Percentiles rank a stretch among this genome's conserved stretches.
Evolutionary conservation across 345 rosid genomes (phyloP).

Genomic region (Aquilaria malaccensis): DNA sequence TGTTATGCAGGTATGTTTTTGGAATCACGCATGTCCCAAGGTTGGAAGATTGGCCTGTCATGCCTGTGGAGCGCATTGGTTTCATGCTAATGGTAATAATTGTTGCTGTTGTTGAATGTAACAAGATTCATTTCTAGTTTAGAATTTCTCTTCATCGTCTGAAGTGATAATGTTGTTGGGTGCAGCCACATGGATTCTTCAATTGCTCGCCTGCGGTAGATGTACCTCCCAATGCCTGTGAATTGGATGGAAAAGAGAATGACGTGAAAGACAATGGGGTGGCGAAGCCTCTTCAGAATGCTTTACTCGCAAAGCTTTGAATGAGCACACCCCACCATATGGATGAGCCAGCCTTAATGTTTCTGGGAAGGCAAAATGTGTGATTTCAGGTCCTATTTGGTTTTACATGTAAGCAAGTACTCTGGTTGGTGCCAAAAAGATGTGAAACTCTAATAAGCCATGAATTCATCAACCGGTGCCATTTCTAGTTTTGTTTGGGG

Average conservation of each 20-base stretch:
- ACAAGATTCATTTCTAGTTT: background rate
- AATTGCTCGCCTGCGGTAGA: slow-evolving; percentile 94
- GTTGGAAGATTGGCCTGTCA: slow-evolving; percentile 93
- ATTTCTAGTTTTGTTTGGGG: too few species aligned
- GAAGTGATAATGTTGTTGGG: background rate
- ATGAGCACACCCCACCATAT: background rate
- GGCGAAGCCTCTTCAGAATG: slow-evolving; percentile 39
- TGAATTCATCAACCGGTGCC: too few species aligned
- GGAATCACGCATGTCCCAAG: slow-evolving; percentile 87
- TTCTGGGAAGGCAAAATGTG: too few species aligned
- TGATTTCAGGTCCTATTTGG: too few species aligned
- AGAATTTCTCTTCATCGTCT: too few species aligned
- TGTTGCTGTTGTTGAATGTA: background rate
- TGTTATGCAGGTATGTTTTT: slow-evolving; percentile 66
- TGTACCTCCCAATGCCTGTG: slow-evolving; percentile 78
- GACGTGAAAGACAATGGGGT: slow-evolving; percentile 48
- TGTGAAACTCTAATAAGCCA: too few species aligned
- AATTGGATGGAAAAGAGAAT: slow-evolving; percentile 54
- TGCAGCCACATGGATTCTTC: slow-evolving; percentile 96
- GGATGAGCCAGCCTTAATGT: too few species aligned
- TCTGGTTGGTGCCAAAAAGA: too few species aligned
- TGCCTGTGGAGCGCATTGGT: slow-evolving; percentile 85
- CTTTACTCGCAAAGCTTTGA: slow-evolving; percentile 69
- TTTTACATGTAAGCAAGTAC: too few species aligned
- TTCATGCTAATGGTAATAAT: slow-evolving; percentile 67